These are phyloP conservation scores for Sanghuangporus weigelae DNA, from an alignment of 1,284 basidiomycete species.

Conservation along the genomic window DNA sequence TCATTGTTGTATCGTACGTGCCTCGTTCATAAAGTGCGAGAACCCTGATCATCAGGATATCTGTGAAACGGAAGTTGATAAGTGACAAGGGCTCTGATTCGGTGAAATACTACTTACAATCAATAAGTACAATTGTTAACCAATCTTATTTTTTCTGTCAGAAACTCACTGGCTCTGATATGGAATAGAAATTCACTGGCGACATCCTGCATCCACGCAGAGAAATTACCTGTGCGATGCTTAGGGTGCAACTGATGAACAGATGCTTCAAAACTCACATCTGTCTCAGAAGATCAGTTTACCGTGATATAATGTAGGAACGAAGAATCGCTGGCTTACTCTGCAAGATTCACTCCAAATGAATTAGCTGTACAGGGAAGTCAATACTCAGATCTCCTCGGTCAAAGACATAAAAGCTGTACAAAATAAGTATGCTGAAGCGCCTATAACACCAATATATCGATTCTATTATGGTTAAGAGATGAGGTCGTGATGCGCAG, in stretches of 20 bases:
- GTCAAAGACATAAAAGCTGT: background rate
- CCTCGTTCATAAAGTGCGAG: slow-evolving; percentile 1
- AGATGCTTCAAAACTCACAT: background rate
- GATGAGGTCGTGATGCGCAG: background rate
- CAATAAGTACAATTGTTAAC: background rate
- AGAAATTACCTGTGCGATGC: background rate
- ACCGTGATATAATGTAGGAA: background rate
- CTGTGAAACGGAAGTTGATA: background rate
- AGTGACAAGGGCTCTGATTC: background rate
- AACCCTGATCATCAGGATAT: slow-evolving; percentile 5
- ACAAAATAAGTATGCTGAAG: background rate
- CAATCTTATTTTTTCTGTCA: background rate
- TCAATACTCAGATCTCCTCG: background rate
- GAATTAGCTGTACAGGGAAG: background rate
- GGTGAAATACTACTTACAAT: background rate
- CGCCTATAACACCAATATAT: background rate
- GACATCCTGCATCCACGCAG: background rate
- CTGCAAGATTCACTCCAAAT: background rate
- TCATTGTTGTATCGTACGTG: background rate
- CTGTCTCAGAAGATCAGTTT: background rate
- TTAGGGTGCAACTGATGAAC: background rate
- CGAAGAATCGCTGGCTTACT: background rate
- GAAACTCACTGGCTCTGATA: background rate
- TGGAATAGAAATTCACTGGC: background rate
- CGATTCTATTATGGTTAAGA: background rate